Evolutionary conservation across 1,284 basidiomycete genomes (phyloP).

Genomic region (Ceratobasidium sp.): DNA sequence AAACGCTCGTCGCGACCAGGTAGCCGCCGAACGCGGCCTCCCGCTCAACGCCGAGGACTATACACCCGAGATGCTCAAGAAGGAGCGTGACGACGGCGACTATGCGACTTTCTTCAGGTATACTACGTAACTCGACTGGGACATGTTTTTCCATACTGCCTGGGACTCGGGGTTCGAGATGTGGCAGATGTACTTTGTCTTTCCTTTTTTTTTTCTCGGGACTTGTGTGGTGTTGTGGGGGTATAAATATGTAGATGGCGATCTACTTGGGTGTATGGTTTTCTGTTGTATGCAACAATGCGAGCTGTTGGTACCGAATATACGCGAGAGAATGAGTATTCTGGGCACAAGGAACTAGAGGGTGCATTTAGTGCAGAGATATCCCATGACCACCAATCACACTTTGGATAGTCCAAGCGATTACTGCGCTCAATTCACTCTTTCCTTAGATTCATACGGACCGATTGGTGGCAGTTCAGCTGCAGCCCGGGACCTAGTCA

Average conservation of each 20-base stretch:
- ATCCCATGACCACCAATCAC: no score
- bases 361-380: no score
- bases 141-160: not conserved
- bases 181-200: not conserved
- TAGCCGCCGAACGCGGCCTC: constrained; percentile 16
- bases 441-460: no score
- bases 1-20: constrained; percentile 45
- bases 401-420: no score
- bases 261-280: not conserved
- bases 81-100: constrained; percentile 37
- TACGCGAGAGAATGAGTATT: no score
- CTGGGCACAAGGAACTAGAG: no score
- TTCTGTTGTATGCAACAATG: constrained; percentile 3
- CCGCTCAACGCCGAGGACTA: constrained; percentile 42
- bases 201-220: not conserved
- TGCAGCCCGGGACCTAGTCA: no score
- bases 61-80: constrained; percentile 36
- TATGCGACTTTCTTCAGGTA: constrained; percentile 37
- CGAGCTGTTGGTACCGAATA: not conserved
- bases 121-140: constrained; percentile 2
- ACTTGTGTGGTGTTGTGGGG: not conserved
- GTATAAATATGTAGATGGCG: not conserved
- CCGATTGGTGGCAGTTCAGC: no score
- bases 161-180: not conserved
- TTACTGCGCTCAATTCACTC: no score